phyloP scores from a whole-genome alignment of 768 basidiomycete genomes.

The Lactarius vividus region DNA sequence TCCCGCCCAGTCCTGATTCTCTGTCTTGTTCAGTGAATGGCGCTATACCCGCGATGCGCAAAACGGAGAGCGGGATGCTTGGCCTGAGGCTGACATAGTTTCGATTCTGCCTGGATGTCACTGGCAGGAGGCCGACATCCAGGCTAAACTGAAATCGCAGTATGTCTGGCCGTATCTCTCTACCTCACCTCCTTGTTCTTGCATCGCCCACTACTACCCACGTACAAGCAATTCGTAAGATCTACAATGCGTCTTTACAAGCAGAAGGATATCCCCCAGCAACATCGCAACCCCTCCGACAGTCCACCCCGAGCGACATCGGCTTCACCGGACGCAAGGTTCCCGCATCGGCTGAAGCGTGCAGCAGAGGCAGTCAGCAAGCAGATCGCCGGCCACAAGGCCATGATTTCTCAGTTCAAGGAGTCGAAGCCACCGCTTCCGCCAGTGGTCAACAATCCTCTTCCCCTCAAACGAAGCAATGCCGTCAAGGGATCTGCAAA shows the following conservation, averaged over 20 bases:
- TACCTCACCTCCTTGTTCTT: slow-evolving; percentile 11
- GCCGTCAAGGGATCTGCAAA: not conserved
- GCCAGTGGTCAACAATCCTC: slow-evolving; percentile 1
- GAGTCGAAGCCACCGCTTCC: slow-evolving; percentile 11
- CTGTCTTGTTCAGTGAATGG: not conserved
- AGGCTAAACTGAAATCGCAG: slow-evolving; percentile 7
- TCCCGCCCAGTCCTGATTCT: too few relatives aligned
- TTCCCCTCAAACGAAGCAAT: slow-evolving; percentile 1
- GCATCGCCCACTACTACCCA: slow-evolving; percentile 14
- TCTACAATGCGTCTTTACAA: slow-evolving; percentile 24
- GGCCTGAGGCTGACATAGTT: not conserved
- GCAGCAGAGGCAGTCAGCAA: slow-evolving; percentile 20
- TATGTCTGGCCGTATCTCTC: not conserved
- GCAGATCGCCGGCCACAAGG: slow-evolving; percentile 16
- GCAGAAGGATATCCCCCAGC: slow-evolving; percentile 5
- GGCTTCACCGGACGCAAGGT: not conserved
- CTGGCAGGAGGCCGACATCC: not conserved
- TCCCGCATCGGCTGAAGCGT: slow-evolving; percentile 7
- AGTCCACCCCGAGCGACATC: not conserved
- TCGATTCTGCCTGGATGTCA: not conserved
- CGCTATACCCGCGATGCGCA: not conserved
- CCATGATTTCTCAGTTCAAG: slow-evolving; percentile 22
- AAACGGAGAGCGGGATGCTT: not conserved
- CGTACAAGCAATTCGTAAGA: slow-evolving; percentile 22
- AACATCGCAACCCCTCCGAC: not conserved